Conservation (phyloP, 2,329 filamentous ascomycete genomes). For the Sporothrix inflata region DNA sequence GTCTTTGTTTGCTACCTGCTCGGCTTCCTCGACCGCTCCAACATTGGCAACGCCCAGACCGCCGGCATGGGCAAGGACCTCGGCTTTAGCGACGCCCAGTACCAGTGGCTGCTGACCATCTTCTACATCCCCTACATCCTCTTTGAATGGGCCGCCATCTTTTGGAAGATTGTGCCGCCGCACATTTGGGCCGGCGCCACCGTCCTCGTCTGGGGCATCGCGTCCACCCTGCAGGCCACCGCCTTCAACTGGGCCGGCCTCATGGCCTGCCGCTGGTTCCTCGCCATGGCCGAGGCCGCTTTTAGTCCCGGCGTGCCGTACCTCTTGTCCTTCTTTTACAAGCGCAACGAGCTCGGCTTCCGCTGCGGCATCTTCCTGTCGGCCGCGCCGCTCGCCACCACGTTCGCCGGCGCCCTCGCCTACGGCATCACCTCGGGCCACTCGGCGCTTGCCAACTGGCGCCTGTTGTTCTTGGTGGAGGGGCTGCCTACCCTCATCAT, state of each 20-base stretch:
- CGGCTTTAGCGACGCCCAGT: conserved; percentile 44
- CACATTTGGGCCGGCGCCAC: conserved; percentile 39
- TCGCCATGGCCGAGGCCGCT: conserved; percentile 50
- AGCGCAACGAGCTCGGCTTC: conserved; percentile 65
- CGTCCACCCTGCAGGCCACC: conserved; percentile 41
- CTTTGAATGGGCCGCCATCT: conserved; percentile 48
- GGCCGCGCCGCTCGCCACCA: conserved; percentile 67
- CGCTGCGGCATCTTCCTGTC: conserved; percentile 73
- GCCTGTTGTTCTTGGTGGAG: conserved; percentile 67
- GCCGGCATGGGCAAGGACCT: conserved; percentile 41
- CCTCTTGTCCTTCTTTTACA: conserved; percentile 53
- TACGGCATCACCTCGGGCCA: conserved; percentile 66
- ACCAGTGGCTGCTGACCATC: conserved; percentile 51
- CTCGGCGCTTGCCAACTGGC: conserved; percentile 63
- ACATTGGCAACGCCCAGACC: conserved; percentile 37
- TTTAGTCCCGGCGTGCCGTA: conserved; percentile 49
- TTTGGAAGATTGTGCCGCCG: conserved; percentile 49
- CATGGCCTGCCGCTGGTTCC: conserved; percentile 46
- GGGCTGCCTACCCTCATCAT: conserved; percentile 62
- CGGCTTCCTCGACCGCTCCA: conserved; percentile 37
- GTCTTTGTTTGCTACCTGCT: conserved; percentile 40
- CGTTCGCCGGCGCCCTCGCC: conserved; percentile 66
- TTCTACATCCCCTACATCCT: conserved; percentile 51
- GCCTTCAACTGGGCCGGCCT: conserved; percentile 43
- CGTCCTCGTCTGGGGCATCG: conserved; percentile 39